Evolutionary conservation across 129 eudicot genomes (phyloP).

Genomic region (Erigeron canadensis): DNA sequence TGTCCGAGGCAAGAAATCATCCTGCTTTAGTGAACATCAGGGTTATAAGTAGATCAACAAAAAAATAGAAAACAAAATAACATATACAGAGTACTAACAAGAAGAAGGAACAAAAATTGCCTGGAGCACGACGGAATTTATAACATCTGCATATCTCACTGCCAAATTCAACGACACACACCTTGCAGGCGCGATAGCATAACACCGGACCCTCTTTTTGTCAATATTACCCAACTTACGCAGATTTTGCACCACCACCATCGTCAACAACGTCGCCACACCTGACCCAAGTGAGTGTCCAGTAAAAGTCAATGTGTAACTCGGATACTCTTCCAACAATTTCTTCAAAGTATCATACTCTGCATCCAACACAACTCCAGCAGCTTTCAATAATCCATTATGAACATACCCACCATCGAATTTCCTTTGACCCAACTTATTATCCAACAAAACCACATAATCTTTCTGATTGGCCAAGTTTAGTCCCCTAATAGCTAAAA

Average conservation of each 20-base stretch:
- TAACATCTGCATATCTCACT: conserved; percentile 91
- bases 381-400: conserved; percentile 85
- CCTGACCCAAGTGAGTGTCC: conserved; percentile 98
- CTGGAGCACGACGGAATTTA: conserved; percentile 91
- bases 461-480: conserved; percentile 83
- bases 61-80: neutral
- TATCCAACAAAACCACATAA: conserved; percentile 75
- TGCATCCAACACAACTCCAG: conserved; percentile 64
- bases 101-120: conserved; percentile 35
- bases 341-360: conserved; percentile 61
- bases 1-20: conserved; percentile 97
- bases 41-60: neutral
- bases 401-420: conserved; percentile 98
- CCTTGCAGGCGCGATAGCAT: conserved; percentile 92
- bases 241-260: conserved; percentile 72
- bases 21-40: conserved; percentile 49
- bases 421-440: conserved; percentile 80
- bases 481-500: conserved; percentile 84
- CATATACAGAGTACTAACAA: neutral
- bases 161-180: conserved; percentile 93
- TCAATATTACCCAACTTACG: conserved; percentile 67
- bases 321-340: conserved; percentile 59
- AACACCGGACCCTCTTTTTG: conserved; percentile 74
- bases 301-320: conserved; percentile 70
- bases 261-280: conserved; percentile 76